Evolutionary conservation across 495 filamentous ascomycete genomes (phyloP).

Genomic region (Aspergillus hancockii): DNA sequence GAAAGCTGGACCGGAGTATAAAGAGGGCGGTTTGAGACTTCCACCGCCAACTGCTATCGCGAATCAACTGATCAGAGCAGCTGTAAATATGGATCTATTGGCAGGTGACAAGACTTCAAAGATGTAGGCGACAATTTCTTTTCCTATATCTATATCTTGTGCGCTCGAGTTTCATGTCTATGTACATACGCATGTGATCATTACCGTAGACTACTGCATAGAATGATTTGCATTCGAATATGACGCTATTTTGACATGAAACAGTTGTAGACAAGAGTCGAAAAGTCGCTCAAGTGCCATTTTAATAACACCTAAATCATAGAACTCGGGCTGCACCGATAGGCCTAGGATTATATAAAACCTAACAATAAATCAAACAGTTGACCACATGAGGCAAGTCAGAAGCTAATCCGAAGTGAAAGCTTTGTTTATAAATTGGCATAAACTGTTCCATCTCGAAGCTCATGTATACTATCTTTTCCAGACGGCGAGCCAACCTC

Average conservation of each 20-base stretch:
- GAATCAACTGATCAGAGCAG: constrained; percentile 63
- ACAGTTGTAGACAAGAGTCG: not conserved
- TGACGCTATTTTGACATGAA: not conserved
- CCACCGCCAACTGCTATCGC: constrained; percentile 80
- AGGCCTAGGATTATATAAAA: not conserved
- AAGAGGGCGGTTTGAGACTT: constrained; percentile 68
- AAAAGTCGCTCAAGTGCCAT: no score
- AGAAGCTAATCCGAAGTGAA: not conserved
- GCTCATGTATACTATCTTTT: constrained; percentile 45
- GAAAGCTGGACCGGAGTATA: constrained; percentile 62
- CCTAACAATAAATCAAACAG: not conserved
- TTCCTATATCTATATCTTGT: not conserved
- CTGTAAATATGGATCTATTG: constrained; percentile 52
- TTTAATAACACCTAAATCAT: no score
- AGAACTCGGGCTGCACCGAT: no score
- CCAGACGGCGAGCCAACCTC: constrained; percentile 40
- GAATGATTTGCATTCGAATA: not conserved
- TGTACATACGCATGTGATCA: constrained; percentile 4
- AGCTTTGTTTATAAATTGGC: constrained; percentile 33
- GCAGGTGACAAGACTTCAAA: constrained; percentile 36
- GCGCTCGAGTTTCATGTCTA: constrained; percentile 8
- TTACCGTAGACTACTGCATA: constrained; percentile 8
- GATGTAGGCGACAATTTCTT: constrained; percentile 26
- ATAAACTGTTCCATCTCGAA: constrained; percentile 49
- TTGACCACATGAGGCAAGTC: not conserved